These are phyloP conservation scores for Acacia crassicarpa DNA, from an alignment of 306 rosid genomes.

Conservation along the genomic window DNA sequence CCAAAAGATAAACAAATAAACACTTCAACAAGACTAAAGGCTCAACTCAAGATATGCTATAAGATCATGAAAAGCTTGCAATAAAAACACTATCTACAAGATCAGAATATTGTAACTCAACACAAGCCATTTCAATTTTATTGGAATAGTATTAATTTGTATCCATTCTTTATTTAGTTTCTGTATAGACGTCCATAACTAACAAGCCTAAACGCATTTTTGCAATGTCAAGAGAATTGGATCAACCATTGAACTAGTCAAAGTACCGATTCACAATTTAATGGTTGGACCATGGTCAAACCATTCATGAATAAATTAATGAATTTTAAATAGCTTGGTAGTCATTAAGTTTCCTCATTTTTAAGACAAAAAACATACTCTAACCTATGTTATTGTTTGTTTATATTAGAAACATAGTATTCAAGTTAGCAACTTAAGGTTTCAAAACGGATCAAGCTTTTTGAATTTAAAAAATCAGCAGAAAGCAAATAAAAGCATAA, in stretches of 20 bases:
- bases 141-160: background rate
- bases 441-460: conserved; percentile 1
- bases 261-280: background rate
- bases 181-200: background rate
- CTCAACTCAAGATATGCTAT: conserved; percentile 9
- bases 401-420: conserved; percentile 2
- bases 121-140: background rate
- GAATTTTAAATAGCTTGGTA: background rate
- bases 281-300: background rate
- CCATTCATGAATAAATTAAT: background rate
- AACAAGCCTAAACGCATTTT: background rate
- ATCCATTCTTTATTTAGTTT: background rate
- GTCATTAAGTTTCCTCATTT: conserved; percentile 3
- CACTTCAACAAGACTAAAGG: conserved; percentile 12
- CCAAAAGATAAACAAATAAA: conserved; percentile 22
- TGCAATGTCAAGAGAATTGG: background rate
- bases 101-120: background rate
- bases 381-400: background rate
- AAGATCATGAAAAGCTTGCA: conserved; percentile 13
- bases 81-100: background rate
- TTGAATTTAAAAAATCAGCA: conserved; percentile 5
- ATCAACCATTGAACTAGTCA: background rate
- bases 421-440: background rate
- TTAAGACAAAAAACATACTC: conserved; percentile 14
- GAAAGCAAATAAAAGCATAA: conserved; percentile 9